Base-by-base conservation (phyloP, 345 rosid species). In the Theobroma cacao region DNA sequence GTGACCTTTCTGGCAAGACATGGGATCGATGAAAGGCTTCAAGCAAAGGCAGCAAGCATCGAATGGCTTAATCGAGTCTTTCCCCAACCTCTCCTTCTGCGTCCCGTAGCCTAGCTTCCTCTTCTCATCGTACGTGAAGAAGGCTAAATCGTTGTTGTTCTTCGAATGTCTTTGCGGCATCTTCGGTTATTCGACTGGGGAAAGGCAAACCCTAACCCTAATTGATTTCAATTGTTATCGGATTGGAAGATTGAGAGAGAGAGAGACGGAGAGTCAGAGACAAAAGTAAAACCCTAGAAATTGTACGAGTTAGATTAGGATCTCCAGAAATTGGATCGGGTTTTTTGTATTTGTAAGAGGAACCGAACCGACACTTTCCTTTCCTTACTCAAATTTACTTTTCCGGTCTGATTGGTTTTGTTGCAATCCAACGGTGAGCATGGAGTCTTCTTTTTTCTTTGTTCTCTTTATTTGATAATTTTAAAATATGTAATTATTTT, bases 101-200 rank as follows among this genome's bases (percentile, higher is more conserved):
- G 99, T 96, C 26, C 98, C 99, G 61, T 94, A 96, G 3, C 98
- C 97, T 67, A 96, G 89, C 88, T 94, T 92, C 75, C 85, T 82
- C 89, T 96, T 96, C 92, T 96, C 99, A 63, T 94, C 97, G 91
- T 96, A 94, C 13, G 99, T 96, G 91, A 94, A 96, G 84, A 88
- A 96, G 2, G 99, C 97, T 77, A 94, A 88, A 82, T 96, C 99
- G 64, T 94, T 96, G 88, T 92, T 94, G 90, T 92, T 94, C 90
- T 94, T 96, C 59, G 98, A 96, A 81, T 96, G 99, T 80, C 99
- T 85, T 85, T 96, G 99, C 36, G 99, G 99, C 99, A 93, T 95
- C 15, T 78, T 89, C 67, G 71, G 14, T 40, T 58, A 17, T 45
- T 36, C 66, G 17, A 66, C 34, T 48, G 56, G 45, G 62, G 22